Evolutionary conservation across 768 basidiomycete species (phyloP).

Genomic region (Collybia sordida): DNA sequence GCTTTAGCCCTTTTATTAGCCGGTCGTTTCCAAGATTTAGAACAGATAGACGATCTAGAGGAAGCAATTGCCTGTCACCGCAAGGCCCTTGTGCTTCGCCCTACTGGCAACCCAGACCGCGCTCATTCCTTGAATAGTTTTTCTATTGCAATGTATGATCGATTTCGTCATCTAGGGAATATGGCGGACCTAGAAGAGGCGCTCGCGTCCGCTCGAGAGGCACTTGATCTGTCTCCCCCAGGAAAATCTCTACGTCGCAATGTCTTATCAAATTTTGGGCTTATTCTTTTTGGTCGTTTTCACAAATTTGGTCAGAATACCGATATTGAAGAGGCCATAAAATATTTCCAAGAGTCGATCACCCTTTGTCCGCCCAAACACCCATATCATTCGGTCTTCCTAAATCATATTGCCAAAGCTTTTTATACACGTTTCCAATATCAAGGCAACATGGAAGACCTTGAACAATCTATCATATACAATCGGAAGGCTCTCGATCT

Average conservation of each 20-base stretch:
- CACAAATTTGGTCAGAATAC: not conserved
- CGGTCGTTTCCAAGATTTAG: too few species aligned
- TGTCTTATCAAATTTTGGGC: not conserved
- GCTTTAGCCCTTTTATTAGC: too few species aligned
- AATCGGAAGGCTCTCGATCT: slow-evolving; percentile 2
- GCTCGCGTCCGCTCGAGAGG: not conserved
- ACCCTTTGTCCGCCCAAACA: not conserved
- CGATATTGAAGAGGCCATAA: slow-evolving; percentile 3
- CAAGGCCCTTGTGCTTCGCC: slow-evolving; percentile 7
- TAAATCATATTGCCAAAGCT: slow-evolving; percentile 14
- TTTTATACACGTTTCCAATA: slow-evolving; percentile 18
- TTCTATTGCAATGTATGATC: not conserved
- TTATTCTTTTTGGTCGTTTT: not conserved
- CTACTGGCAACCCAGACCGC: slow-evolving; percentile 5
- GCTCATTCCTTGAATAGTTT: not conserved
- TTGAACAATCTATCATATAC: slow-evolving; percentile 3
- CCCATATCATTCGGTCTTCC: not conserved
- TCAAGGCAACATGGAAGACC: not conserved
- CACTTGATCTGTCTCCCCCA: not conserved
- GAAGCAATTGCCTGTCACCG: slow-evolving; percentile 5
- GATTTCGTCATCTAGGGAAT: not conserved
- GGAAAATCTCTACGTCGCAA: not conserved
- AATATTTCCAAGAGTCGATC: not conserved
- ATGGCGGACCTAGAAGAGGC: not conserved
- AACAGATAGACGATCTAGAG: not conserved